A percentile compares a stretch with the other conserved stretches of the same genome.
Conservation (phyloP, 768 basidiomycete species). For the Leccinellum luteum region DNA sequence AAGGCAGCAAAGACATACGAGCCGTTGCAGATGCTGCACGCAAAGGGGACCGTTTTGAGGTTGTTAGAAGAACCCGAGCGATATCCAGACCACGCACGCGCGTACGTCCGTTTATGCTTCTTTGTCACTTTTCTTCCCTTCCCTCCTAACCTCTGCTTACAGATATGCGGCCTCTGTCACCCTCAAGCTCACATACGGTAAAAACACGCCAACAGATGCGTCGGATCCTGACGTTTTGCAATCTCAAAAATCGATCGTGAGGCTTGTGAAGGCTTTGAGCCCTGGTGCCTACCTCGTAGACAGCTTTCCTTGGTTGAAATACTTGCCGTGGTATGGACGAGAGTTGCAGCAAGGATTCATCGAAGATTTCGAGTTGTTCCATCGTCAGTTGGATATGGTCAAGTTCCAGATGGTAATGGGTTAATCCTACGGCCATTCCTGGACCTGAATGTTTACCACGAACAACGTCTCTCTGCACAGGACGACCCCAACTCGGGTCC, state of each 20-base stretch:
- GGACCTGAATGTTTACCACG: neutral
- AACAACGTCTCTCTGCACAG: constrained; percentile 6
- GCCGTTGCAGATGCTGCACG: constrained; percentile 39
- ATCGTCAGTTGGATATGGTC: constrained; percentile 42
- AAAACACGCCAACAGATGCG: constrained; percentile 8
- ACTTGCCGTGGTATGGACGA: constrained; percentile 57
- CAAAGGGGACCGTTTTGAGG: constrained; percentile 7
- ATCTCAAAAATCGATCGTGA: constrained; percentile 18
- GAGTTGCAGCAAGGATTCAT: constrained; percentile 50
- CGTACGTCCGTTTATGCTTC: constrained; percentile 38
- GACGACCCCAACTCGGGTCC: constrained; percentile 23
- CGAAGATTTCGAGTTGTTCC: constrained; percentile 48
- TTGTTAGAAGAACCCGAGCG: constrained; percentile 11
- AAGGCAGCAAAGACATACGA: constrained; percentile 44
- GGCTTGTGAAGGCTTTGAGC: constrained; percentile 22
- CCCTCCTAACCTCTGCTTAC: neutral
- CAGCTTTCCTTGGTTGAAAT: constrained; percentile 31
- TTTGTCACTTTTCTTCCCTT: constrained; percentile 5
- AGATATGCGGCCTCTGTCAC: constrained; percentile 19
- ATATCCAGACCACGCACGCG: constrained; percentile 23
- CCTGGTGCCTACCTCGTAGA: constrained; percentile 36
- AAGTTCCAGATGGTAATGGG: constrained; percentile 40
- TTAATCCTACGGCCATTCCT: neutral
- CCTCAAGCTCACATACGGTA: constrained; percentile 22
- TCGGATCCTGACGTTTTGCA: constrained; percentile 17